Evolutionary conservation across 208 protist genomes (phyloP), one percentile per base, ranked within the genome.

Genomic region (Trypanosomatidae sp.): DNA sequence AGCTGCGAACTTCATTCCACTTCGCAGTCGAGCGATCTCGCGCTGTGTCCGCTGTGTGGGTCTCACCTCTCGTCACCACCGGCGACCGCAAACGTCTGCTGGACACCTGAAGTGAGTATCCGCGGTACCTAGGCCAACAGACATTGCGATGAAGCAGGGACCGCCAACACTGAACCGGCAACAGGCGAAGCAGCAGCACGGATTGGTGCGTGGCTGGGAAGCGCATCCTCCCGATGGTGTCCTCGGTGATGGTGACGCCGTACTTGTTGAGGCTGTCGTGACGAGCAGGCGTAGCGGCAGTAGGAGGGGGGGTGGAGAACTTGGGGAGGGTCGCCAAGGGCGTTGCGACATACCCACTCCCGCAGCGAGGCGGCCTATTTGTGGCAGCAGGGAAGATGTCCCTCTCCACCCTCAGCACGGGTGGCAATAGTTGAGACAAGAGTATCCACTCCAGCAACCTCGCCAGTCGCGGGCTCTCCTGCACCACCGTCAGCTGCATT

Each of bases 121-220:
- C 55, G 8, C 68, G 50, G 52, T 72, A 72, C 53, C 30, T 33
- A 5, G 68, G 53, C 68, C 68, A 72, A 6, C 2, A 19, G 33
- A 62, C 36, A 15, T 53, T 43, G 39, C 68, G 68, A 3, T 46
- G 39, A n/a, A 72, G 49, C 52, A 72, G 30, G 1, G 22, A 50
- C 41, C 55, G 68, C 68, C 49, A 62, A n/a, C 2, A 28, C 17
- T 33, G 39, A 33, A 72, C 22, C 49, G 68, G 68, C 68, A 72
- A 22, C 33, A 60, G 52, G 22, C 53, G 55, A 39, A 72, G 55
- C 55, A 72, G 55, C 68, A 50, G 22, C 9, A 64, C 12, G 3
- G 28, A 53, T 36, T 64, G 55, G 36, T 6, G 52, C 41, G 52
- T 52, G 49, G 44, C 64, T 28, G 33, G 36, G 33, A 65, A 39